A percentile compares a stretch with the other conserved stretches of the same genome.
Conservation (phyloP, 768 basidiomycete species). For the Hortiboletus campestris region DNA sequence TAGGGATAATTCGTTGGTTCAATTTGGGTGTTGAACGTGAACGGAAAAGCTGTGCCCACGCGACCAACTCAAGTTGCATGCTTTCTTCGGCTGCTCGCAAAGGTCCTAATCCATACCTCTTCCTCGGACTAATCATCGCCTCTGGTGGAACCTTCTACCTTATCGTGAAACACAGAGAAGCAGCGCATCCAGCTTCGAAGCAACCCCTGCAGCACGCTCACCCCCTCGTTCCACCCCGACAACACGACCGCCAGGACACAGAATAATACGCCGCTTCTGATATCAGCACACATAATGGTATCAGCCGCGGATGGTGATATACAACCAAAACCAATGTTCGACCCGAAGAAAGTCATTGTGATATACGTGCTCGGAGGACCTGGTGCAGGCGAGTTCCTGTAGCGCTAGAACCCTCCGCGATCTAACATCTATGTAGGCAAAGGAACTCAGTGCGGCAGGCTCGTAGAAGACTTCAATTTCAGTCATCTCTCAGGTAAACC, state of each 20-base stretch:
- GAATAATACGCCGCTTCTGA: constrained; percentile 6
- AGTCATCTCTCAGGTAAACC: constrained; percentile 86
- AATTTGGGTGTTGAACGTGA: too few relatives aligned
- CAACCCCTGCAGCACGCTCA: constrained; percentile 62
- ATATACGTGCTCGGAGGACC: constrained; percentile 97
- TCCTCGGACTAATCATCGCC: constrained; percentile 52
- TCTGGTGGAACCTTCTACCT: constrained; percentile 59
- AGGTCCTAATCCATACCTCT: constrained; percentile 61
- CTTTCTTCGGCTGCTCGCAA: constrained; percentile 22
- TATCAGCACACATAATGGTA: constrained; percentile 12
- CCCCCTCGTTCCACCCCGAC: constrained; percentile 63
- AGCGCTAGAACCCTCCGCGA: constrained; percentile 2
- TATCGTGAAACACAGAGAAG: constrained; percentile 55
- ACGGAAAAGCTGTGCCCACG: not conserved
- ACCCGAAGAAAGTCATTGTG: constrained; percentile 73
- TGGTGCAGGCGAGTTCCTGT: constrained; percentile 68
- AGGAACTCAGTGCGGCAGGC: constrained; percentile 87
- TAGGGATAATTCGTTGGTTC: not conserved
- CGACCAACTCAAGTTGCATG: constrained; percentile 6
- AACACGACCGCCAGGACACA: constrained; percentile 25
- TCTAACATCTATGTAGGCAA: constrained; percentile 58
- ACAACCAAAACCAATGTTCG: constrained; percentile 44
- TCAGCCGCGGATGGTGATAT: constrained; percentile 5
- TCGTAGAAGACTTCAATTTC: constrained; percentile 85
- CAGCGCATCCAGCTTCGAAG: constrained; percentile 56